phyloP scores from a whole-genome alignment of 345 rosid genomes.

The Boechera retrofracta region DNA sequence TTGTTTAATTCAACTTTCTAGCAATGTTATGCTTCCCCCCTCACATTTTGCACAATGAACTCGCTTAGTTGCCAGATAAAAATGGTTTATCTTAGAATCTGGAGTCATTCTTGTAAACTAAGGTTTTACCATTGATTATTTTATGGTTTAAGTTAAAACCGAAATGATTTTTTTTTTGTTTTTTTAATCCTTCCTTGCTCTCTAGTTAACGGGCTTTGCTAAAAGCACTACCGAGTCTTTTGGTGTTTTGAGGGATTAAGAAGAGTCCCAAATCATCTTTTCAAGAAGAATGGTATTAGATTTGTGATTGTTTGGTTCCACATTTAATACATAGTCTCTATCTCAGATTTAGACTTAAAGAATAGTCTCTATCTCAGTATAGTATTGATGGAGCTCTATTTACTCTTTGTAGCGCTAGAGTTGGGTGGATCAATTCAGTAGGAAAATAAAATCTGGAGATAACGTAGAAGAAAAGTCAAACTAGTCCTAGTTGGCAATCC shows the following conservation, averaged over 20 bases:
- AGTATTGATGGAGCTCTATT: neutral
- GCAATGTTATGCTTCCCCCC: constrained; percentile 30
- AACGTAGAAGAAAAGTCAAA: constrained; percentile 42
- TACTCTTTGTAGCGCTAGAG: neutral
- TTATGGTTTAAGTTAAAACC: neutral
- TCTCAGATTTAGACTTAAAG: neutral
- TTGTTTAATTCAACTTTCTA: constrained; percentile 16
- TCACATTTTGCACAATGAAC: neutral
- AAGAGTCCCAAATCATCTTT: neutral
- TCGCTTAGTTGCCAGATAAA: neutral
- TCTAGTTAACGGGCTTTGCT: neutral
- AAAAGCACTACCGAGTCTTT: neutral
- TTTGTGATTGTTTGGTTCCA: neutral
- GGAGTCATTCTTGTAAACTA: constrained; percentile 14
- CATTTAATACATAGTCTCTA: neutral
- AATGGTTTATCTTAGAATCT: neutral
- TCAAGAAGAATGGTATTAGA: neutral
- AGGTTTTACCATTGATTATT: neutral
- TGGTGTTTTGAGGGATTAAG: neutral
- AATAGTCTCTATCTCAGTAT: neutral
- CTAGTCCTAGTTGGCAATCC: constrained; percentile 29
- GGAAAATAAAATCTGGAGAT: constrained; percentile 12
- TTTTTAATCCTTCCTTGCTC: neutral
- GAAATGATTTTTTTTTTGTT: neutral
- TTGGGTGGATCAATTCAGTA: neutral